These are phyloP conservation scores for Podaxis carcinomalis DNA, from an alignment of 768 basidiomycete species.

Conservation along the genomic window DNA sequence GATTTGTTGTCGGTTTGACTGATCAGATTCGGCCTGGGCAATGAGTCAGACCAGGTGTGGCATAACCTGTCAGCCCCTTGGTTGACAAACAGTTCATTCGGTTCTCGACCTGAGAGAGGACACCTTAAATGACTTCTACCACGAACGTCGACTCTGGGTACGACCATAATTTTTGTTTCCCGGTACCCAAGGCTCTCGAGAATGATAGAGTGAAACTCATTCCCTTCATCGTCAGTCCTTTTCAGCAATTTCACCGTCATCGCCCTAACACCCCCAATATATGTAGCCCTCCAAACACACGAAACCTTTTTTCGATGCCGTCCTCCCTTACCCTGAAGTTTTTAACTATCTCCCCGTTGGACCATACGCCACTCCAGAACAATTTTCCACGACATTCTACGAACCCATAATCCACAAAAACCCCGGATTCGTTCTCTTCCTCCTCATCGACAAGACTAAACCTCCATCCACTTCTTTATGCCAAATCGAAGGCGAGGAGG, in stretches of 20 bases:
- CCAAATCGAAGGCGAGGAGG: slow-evolving; percentile 11
- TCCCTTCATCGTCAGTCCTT: slow-evolving; percentile 42
- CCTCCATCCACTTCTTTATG: slow-evolving; percentile 10
- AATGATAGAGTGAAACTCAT: slow-evolving; percentile 43
- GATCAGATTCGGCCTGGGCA: too few species aligned
- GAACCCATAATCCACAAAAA: slow-evolving; percentile 30
- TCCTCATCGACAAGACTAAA: slow-evolving; percentile 48
- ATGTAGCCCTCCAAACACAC: slow-evolving; percentile 43
- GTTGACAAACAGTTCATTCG: too few species aligned
- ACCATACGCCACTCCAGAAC: slow-evolving; percentile 34
- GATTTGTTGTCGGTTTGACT: too few species aligned
- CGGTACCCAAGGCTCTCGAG: slow-evolving; percentile 38
- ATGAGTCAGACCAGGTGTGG: too few species aligned
- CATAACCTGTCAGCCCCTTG: too few species aligned
- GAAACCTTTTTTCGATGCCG: slow-evolving; percentile 30
- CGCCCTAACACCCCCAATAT: background rate
- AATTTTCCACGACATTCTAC: slow-evolving; percentile 32
- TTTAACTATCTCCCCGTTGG: slow-evolving; percentile 48
- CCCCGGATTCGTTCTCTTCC: slow-evolving; percentile 38
- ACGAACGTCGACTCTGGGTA: slow-evolving; percentile 12
- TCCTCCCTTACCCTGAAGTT: slow-evolving; percentile 32
- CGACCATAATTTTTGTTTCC: slow-evolving; percentile 49
- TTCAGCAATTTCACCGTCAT: background rate
- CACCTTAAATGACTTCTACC: background rate
- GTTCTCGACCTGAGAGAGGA: background rate